These are phyloP conservation scores for Arthrobotrys iridis DNA, from an alignment of 2,329 filamentous ascomycete genomes.

Conservation along the genomic window DNA sequence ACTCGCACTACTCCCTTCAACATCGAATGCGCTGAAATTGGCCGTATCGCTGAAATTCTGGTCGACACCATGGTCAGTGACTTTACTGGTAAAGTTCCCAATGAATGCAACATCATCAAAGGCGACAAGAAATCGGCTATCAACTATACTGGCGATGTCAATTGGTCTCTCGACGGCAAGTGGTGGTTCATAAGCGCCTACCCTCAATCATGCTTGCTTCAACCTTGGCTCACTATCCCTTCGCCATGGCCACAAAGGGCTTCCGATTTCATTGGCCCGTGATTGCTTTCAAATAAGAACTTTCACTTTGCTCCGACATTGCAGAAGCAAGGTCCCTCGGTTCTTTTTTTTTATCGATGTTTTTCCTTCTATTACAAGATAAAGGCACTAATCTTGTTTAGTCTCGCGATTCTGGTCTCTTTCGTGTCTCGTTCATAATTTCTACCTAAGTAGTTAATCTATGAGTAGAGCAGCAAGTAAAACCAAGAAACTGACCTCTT, in stretches of 20 bases:
- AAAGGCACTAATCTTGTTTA: too few species aligned
- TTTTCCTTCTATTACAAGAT: too few species aligned
- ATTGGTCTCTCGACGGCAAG: slow-evolving; percentile 17
- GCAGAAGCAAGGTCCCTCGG: too few species aligned
- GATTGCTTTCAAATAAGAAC: background rate
- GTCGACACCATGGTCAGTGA: slow-evolving; percentile 12
- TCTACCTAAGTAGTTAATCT: too few species aligned
- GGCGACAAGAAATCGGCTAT: background rate
- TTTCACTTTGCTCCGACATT: background rate
- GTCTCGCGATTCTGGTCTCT: too few species aligned
- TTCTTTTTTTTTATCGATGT: too few species aligned
- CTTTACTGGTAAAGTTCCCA: background rate
- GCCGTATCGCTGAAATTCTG: slow-evolving; percentile 33
- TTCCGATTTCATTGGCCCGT: background rate
- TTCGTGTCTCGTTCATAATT: too few species aligned
- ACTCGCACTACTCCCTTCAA: background rate
- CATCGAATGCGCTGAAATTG: slow-evolving; percentile 31
- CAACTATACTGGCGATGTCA: slow-evolving; percentile 15
- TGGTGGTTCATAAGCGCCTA: slow-evolving; percentile 45
- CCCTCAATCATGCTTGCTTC: slow-evolving; percentile 4
- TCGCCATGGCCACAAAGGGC: slow-evolving; percentile 3
- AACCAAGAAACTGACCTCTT: too few species aligned
- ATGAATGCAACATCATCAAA: background rate
- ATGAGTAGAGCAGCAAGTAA: too few species aligned
- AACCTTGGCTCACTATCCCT: slow-evolving; percentile 19